phyloP scores from a whole-genome alignment of 495 filamentous ascomycete genomes.

The Xylaria palmicola region DNA sequence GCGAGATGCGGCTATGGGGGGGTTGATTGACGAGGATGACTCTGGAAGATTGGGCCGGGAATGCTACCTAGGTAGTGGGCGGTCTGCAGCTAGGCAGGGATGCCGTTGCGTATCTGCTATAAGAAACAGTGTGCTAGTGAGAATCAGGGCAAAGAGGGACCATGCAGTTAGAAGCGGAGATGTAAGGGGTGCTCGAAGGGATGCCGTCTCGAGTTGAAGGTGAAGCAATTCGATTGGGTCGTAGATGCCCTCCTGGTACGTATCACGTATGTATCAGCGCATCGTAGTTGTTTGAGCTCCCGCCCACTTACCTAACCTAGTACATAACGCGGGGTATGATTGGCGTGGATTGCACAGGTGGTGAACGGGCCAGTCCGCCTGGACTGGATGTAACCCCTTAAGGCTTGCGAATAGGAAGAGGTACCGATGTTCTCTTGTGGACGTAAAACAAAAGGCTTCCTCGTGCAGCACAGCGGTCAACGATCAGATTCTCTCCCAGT shows the following conservation, averaged over 20 bases:
- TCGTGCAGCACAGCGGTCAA: no score
- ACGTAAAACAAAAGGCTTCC: no score
- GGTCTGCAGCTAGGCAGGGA: background rate
- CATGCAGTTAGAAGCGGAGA: no score
- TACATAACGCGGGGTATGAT: conserved; percentile 7
- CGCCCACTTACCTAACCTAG: background rate
- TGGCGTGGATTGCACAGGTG: background rate
- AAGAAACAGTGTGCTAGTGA: background rate
- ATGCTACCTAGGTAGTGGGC: background rate
- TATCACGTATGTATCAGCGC: no score
- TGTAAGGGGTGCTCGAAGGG: background rate
- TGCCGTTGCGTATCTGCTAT: background rate
- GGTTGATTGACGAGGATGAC: background rate
- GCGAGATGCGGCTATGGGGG: conserved; percentile 13
- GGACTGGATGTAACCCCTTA: no score
- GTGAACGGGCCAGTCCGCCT: no score
- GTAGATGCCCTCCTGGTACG: background rate
- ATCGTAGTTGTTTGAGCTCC: conserved; percentile 6
- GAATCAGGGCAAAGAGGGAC: no score
- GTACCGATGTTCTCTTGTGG: no score
- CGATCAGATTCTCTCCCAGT: no score
- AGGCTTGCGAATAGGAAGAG: no score
- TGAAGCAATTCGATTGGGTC: background rate
- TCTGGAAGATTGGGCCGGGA: background rate
- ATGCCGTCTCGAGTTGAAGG: background rate